These are phyloP conservation scores for Beauveria sp. DNA, from an alignment of 2,329 filamentous ascomycete species.

Conservation along the genomic window DNA sequence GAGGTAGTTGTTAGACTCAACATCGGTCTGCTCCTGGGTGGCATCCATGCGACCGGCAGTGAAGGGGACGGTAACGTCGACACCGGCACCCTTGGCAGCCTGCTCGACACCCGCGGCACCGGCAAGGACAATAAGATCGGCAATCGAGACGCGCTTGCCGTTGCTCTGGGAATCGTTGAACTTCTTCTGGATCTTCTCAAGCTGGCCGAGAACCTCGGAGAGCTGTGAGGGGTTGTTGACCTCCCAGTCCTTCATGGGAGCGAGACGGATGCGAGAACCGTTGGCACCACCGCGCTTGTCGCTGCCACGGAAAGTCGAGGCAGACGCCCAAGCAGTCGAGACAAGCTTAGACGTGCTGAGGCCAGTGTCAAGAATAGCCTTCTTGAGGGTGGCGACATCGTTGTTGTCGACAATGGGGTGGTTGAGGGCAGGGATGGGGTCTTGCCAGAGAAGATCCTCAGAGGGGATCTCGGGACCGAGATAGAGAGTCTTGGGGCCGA, in stretches of 20 bases:
- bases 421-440: slow-evolving; percentile 56
- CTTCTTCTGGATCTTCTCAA: slow-evolving; percentile 58
- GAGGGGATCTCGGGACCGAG: slow-evolving; percentile 66
- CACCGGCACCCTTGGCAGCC: slow-evolving; percentile 45
- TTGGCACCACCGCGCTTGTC: slow-evolving; percentile 82
- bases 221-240: slow-evolving; percentile 67
- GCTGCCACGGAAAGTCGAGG: slow-evolving; percentile 63
- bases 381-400: slow-evolving; percentile 61
- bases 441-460: slow-evolving; percentile 67
- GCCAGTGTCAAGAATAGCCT: slow-evolving; percentile 56
- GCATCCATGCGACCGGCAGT: slow-evolving; percentile 66
- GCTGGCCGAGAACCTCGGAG: slow-evolving; percentile 48
- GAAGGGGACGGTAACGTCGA: slow-evolving; percentile 58
- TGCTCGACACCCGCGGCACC: slow-evolving; percentile 66
- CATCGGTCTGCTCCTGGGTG: slow-evolving; percentile 63
- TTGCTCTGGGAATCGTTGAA: slow-evolving; percentile 54
- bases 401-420: slow-evolving; percentile 52
- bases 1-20: slow-evolving; percentile 54
- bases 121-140: slow-evolving; percentile 71
- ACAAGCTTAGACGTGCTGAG: slow-evolving; percentile 55
- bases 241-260: slow-evolving; percentile 64
- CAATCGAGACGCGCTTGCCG: slow-evolving; percentile 68
- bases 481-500: slow-evolving; percentile 65
- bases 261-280: slow-evolving; percentile 67
- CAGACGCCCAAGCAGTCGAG: slow-evolving; percentile 59